A percentile compares a stretch with the other conserved stretches of the same genome.
phyloP scores from a whole-genome alignment of 1,284 basidiomycete species.

The Chondrostereum purpureum region DNA sequence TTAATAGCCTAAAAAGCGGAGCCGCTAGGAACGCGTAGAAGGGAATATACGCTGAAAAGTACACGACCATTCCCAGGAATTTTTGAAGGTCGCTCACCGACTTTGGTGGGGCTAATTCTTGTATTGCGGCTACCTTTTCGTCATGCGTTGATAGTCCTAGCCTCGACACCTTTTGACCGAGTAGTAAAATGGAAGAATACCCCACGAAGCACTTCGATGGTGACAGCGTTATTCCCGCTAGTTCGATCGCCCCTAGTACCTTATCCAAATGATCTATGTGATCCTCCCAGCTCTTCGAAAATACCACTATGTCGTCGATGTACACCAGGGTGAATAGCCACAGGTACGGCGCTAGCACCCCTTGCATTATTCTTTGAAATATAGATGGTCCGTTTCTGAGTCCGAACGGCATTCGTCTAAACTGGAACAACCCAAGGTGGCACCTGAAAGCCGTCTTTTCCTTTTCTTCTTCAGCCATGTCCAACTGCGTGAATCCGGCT shows the following conservation, averaged over 20 bases:
- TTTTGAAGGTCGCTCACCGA: constrained; percentile 15
- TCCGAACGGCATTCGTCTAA: no score
- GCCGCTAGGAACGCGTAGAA: constrained; percentile 22
- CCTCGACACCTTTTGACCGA: no score
- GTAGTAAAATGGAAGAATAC: background rate
- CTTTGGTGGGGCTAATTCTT: constrained; percentile 17
- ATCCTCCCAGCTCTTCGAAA: background rate
- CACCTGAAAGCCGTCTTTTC: constrained; percentile 25
- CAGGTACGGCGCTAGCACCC: constrained; percentile 17
- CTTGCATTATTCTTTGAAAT: constrained; percentile 28
- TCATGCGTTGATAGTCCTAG: constrained; percentile 23
- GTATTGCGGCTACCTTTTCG: constrained; percentile 25
- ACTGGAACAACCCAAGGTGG: constrained; percentile 26
- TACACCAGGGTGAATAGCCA: background rate
- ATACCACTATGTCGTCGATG: background rate
- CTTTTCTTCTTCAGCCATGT: constrained; percentile 17
- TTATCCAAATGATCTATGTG: background rate
- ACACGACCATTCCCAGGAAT: constrained; percentile 27
- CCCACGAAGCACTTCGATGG: background rate
- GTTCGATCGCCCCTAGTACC: background rate
- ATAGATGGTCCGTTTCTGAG: constrained; percentile 26
- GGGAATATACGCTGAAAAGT: constrained; percentile 25
- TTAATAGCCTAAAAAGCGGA: constrained; percentile 14
- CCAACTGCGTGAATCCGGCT: constrained; percentile 26
- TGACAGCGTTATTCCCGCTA: background rate